Percentiles rank a stretch among this genome's conserved stretches.
Conservation (phyloP, 169 alveolate species). For the Plasmodium knowlesi region DNA sequence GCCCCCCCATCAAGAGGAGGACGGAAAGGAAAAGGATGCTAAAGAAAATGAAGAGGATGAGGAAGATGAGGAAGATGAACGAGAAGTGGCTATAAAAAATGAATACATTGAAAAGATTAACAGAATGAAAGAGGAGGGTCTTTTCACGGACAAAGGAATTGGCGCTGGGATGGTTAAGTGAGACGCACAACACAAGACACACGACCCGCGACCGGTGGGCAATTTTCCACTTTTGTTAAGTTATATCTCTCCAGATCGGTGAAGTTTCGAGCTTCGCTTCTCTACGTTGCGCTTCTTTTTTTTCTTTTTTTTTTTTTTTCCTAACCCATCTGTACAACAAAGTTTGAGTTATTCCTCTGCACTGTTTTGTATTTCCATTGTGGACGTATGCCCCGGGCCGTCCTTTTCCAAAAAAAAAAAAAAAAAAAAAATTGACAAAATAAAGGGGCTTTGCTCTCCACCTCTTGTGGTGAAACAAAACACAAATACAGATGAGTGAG, state of each 20-base stretch:
- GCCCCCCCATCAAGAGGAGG: neutral
- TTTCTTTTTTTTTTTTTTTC: neutral
- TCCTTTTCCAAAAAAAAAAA: neutral
- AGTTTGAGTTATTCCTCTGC: neutral
- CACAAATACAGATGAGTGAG: neutral
- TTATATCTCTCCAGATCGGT: neutral
- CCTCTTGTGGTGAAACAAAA: neutral
- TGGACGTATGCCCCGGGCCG: neutral
- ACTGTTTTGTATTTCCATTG: neutral
- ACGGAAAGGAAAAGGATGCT: neutral
- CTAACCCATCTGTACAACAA: neutral
- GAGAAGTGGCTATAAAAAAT: conserved; percentile 48
- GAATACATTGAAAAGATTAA: conserved; percentile 62
- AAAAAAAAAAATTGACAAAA: neutral
- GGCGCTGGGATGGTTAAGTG: conserved; percentile 68
- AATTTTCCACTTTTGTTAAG: neutral
- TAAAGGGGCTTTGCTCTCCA: neutral
- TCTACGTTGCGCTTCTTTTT: neutral
- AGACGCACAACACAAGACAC: neutral
- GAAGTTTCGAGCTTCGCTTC: neutral
- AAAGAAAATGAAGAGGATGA: conserved; percentile 1
- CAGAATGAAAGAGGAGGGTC: conserved; percentile 68
- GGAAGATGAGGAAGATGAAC: conserved; percentile 41
- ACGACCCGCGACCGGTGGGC: neutral
- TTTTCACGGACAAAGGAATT: conserved; percentile 67